Conservation (phyloP, 352 stramenopile genomes). For the Phytopythium sindhum region DNA sequence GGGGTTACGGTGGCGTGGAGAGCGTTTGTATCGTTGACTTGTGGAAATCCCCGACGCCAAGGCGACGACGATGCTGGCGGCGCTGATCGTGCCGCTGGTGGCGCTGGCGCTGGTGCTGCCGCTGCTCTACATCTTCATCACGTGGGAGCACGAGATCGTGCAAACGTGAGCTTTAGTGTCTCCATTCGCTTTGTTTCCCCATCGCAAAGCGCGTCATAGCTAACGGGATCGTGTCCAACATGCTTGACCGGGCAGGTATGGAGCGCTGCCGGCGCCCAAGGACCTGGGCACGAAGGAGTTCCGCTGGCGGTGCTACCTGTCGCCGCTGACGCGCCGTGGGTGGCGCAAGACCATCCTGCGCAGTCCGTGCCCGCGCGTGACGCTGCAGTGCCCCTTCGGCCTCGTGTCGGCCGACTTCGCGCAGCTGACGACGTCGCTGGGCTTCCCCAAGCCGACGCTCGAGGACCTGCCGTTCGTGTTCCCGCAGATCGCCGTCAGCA, state of each 20-base stretch:
- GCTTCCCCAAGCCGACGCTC: conserved; percentile 56
- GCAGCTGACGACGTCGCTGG: conserved; percentile 75
- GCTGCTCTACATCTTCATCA: conserved; percentile 63
- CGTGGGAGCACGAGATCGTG: conserved; percentile 77
- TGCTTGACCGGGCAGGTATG: conserved; percentile 28
- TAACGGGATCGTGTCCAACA: not conserved
- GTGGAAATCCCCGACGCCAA: not conserved
- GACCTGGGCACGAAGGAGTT: conserved; percentile 83
- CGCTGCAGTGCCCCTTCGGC: conserved; percentile 65
- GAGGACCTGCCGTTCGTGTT: conserved; percentile 77
- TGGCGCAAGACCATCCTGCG: conserved; percentile 53
- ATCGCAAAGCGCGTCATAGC: too few species aligned
- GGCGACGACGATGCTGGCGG: conserved; percentile 12
- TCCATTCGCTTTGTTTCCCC: not conserved
- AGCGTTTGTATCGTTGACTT: not conserved
- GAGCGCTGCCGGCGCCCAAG: conserved; percentile 51
- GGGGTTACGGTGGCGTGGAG: not conserved
- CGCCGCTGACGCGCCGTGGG: conserved; percentile 45
- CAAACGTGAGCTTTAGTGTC: conserved; percentile 27
- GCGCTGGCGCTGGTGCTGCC: conserved; percentile 48
- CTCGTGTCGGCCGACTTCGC: conserved; percentile 75
- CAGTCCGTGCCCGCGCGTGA: conserved; percentile 68
- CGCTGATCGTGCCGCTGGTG: conserved; percentile 48
- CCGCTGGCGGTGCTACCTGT: conserved; percentile 68
- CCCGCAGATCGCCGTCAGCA: conserved; percentile 58